Conservation (phyloP, 352 stramenopile species). For the Phytophthora citricola region DNA sequence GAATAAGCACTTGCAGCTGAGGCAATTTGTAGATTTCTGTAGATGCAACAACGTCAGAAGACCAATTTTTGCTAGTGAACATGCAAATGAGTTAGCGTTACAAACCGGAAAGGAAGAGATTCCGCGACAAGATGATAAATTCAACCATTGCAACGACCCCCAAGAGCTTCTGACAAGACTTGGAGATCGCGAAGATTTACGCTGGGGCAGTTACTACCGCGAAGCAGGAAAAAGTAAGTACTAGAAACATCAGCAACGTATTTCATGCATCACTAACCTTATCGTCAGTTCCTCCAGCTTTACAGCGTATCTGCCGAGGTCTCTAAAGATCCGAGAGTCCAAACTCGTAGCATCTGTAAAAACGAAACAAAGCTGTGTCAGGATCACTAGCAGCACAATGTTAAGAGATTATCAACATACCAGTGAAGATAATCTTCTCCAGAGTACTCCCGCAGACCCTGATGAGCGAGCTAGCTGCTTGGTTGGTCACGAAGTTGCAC, state of each 20-base stretch:
- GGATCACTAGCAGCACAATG: background rate
- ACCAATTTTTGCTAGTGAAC: no score
- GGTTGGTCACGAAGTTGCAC: conserved; percentile 58
- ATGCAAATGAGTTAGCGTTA: background rate
- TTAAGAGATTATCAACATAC: conserved; percentile 25
- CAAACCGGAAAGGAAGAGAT: conserved; percentile 52
- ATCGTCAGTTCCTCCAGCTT: conserved; percentile 57
- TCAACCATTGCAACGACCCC: conserved; percentile 49
- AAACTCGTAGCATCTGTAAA: conserved; percentile 48
- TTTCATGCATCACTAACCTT: conserved; percentile 32
- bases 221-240: background rate
- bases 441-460: conserved; percentile 43
- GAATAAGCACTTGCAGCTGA: conserved; percentile 62
- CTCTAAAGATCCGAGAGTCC: conserved; percentile 52
- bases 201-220: conserved; percentile 38
- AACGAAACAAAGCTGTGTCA: conserved; percentile 7
- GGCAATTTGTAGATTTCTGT: conserved; percentile 40
- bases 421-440: conserved; percentile 51
- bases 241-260: no score
- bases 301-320: conserved; percentile 38
- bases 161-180: conserved; percentile 37
- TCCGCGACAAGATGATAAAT: conserved; percentile 60
- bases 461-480: conserved; percentile 47
- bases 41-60: background rate
- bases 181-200: conserved; percentile 43